Percentiles rank a stretch among this genome's conserved stretches.
Evolutionary conservation across 2,329 filamentous ascomycete genomes (phyloP).

Genomic region (Aspergillus latus): DNA sequence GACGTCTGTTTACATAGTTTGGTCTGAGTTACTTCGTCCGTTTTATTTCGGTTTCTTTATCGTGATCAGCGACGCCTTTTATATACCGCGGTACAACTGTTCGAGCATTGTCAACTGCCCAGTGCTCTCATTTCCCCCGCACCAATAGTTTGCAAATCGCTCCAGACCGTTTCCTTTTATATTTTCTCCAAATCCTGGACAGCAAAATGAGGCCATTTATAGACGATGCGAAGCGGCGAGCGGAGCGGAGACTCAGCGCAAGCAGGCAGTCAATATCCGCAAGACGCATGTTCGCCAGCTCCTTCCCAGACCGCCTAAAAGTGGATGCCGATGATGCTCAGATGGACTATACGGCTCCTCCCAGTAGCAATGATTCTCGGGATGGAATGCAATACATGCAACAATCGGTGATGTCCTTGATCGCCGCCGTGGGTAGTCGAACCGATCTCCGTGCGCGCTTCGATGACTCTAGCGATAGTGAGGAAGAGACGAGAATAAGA

Average conservation of each 20-base stretch:
- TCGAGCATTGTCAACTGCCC: constrained; percentile 16
- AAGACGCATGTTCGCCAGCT: constrained; percentile 48
- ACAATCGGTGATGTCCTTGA: constrained; percentile 90
- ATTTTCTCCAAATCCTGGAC: constrained; percentile 6
- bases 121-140: not conserved
- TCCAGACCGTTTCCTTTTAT: not conserved
- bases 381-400: constrained; percentile 69
- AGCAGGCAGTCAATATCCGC: constrained; percentile 44
- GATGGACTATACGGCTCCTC: constrained; percentile 60
- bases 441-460: constrained; percentile 81
- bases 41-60: constrained; percentile 2
- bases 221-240: constrained; percentile 45
- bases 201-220: constrained; percentile 35
- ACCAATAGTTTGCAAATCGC: not conserved
- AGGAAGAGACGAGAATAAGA: constrained; percentile 49
- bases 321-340: constrained; percentile 62
- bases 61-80: constrained; percentile 17
- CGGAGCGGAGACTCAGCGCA: constrained; percentile 43
- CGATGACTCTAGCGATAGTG: constrained; percentile 80
- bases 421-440: constrained; percentile 80
- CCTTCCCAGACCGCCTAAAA: constrained; percentile 59
- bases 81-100: constrained; percentile 8
- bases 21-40: not conserved
- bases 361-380: constrained; percentile 35
- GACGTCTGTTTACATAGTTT: constrained; percentile 14